Evolutionary conservation across 805 yeast genomes (phyloP).

Genomic region (Wickerhamiella qilinensis): DNA sequence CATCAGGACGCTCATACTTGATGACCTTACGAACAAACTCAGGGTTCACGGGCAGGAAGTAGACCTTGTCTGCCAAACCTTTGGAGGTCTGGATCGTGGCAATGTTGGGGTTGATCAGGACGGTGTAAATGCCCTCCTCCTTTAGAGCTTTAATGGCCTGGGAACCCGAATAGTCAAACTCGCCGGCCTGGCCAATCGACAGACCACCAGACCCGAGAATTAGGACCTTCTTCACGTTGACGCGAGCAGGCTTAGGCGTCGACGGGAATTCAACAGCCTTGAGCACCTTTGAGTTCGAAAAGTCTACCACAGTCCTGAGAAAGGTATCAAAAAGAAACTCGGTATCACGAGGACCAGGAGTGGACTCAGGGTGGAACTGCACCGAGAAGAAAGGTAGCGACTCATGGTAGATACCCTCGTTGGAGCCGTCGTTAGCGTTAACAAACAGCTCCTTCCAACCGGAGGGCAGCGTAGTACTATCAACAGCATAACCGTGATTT

Average conservation of each 20-base stretch:
- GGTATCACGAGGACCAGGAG: conserved; percentile 98
- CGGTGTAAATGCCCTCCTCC: conserved; percentile 94
- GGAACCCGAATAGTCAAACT: conserved; percentile 96
- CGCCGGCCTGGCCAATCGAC: conserved; percentile 98
- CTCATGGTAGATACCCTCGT: conserved; percentile 93
- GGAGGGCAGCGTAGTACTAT: conserved; percentile 47
- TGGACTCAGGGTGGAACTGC: conserved; percentile 98
- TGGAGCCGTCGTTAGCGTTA: conserved; percentile 92
- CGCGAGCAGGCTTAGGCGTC: conserved; percentile 20
- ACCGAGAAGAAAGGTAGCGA: conserved; percentile 87
- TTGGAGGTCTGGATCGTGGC: conserved; percentile 97
- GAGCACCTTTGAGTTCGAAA: conserved; percentile 28
- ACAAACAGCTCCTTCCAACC: conserved; percentile 94
- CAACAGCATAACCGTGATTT: conserved; percentile 98
- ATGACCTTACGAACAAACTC: conserved; percentile 95
- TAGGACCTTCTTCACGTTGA: conserved; percentile 75
- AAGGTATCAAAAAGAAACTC: conserved; percentile 93
- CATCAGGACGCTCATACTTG: conserved; percentile 89
- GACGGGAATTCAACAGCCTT: conserved; percentile 69
- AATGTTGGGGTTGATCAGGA: conserved; percentile 91
- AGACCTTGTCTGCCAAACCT: conserved; percentile 95
- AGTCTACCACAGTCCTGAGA: conserved; percentile 57
- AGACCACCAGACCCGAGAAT: conserved; percentile 97
- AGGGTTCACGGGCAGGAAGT: conserved; percentile 93
- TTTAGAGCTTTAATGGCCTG: conserved; percentile 97